Conservation (phyloP, 23 red algal species). For the Gracilaria domingensis region DNA sequence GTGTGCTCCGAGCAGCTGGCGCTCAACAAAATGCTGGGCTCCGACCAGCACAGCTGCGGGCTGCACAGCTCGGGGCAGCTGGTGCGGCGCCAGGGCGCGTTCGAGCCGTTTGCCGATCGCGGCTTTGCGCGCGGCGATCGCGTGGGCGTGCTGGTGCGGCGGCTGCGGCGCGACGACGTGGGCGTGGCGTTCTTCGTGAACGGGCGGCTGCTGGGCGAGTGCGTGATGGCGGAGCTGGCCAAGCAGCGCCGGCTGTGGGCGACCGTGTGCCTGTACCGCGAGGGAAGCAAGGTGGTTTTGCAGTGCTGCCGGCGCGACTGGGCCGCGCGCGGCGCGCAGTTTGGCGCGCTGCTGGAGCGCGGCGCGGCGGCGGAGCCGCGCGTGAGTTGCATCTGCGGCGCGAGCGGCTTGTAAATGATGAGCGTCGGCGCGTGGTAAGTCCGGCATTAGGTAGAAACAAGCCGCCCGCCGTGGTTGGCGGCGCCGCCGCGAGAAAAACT, state of each 20-base stretch:
- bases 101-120: background rate
- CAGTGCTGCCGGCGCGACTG: constrained; percentile 43
- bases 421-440: too few species aligned
- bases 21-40: constrained; percentile 11
- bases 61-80: constrained; percentile 48
- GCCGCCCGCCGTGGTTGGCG: too few species aligned
- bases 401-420: too few species aligned
- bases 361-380: background rate
- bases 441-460: too few species aligned
- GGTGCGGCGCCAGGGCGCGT: constrained; percentile 9
- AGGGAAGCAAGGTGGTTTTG: constrained; percentile 42
- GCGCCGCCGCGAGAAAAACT: too few species aligned
- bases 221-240: background rate
- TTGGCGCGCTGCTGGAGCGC: background rate
- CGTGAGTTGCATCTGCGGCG: too few species aligned
- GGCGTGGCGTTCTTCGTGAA: background rate
- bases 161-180: background rate
- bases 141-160: background rate
- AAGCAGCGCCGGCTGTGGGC: background rate
- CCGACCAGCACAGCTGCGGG: constrained; percentile 13
- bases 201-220: background rate
- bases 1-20: background rate
- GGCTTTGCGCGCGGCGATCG: constrained; percentile 24
- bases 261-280: constrained; percentile 17
- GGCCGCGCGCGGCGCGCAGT: background rate